Conservation (phyloP, 1,284 basidiomycete species). For the Leccinum griseonigrum region DNA sequence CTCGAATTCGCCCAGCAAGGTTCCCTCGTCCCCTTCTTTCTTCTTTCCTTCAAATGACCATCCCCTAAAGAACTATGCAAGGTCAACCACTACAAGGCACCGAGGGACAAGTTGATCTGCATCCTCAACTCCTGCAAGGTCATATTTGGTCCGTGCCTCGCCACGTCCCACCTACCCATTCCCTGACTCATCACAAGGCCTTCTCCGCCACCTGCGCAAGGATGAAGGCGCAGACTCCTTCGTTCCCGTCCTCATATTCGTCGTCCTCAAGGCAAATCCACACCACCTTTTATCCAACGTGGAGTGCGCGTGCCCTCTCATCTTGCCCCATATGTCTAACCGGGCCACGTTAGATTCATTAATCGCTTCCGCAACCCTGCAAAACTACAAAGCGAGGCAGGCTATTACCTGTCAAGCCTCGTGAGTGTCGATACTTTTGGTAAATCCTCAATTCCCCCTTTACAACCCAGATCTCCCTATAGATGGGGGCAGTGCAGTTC, state of each 20-base stretch:
- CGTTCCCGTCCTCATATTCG: conserved; percentile 92
- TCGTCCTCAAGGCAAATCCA: conserved; percentile 92
- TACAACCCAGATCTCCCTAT: conserved; percentile 14
- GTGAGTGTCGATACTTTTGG: conserved; percentile 42
- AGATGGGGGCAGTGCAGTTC: conserved; percentile 28
- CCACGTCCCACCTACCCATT: conserved; percentile 9
- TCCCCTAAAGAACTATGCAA: conserved; percentile 76
- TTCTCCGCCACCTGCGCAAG: conserved; percentile 83
- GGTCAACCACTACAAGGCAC: conserved; percentile 98
- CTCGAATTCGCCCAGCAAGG: conserved; percentile 94
- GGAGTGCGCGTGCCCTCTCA: conserved; percentile 56
- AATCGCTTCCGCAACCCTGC: conserved; percentile 90
- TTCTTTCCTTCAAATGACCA: not conserved
- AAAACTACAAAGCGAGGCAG: conserved; percentile 92
- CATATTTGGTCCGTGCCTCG: conserved; percentile 79
- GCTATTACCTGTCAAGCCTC: conserved; percentile 95
- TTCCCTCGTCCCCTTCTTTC: conserved; percentile 21
- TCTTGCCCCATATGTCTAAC: not conserved
- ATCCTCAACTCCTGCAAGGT: conserved; percentile 98
- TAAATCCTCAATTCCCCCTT: not conserved
- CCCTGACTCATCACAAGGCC: conserved; percentile 46
- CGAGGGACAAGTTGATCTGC: conserved; percentile 97
- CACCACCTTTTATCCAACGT: conserved; percentile 93
- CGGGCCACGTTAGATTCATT: conserved; percentile 69
- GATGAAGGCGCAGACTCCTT: conserved; percentile 90